Evolutionary conservation across 1,139 yeast genomes (phyloP).

Genomic region (Taphrina sp.): DNA sequence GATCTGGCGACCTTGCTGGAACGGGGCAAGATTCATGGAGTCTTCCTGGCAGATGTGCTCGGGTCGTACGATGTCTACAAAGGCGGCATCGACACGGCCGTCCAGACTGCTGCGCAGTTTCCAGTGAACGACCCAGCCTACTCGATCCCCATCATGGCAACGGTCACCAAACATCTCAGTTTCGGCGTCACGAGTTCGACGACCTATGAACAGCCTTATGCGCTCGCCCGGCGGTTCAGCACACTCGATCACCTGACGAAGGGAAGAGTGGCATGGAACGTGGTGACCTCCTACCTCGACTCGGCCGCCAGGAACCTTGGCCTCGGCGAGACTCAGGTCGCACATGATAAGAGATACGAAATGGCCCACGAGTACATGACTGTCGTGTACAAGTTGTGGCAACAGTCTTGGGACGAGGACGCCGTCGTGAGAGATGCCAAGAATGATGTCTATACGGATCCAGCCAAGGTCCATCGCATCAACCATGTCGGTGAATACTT

Average conservation of each 20-base stretch:
- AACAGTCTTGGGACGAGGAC: slow-evolving; percentile 50
- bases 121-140: slow-evolving; percentile 48
- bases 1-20: slow-evolving; percentile 51
- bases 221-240: slow-evolving; percentile 48
- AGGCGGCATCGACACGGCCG: slow-evolving; percentile 47
- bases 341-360: slow-evolving; percentile 48
- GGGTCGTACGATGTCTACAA: slow-evolving; percentile 51
- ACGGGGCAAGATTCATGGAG: slow-evolving; percentile 50
- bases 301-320: slow-evolving; percentile 46
- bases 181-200: slow-evolving; percentile 51
- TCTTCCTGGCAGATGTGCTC: slow-evolving; percentile 53
- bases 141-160: slow-evolving; percentile 48
- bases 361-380: slow-evolving; percentile 48
- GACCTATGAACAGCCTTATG: slow-evolving; percentile 49
- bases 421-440: slow-evolving; percentile 41
- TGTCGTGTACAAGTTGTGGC: slow-evolving; percentile 46
- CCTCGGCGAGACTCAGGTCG: slow-evolving; percentile 44
- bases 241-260: slow-evolving; percentile 48
- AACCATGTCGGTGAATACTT: slow-evolving; percentile 47
- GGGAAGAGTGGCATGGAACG: slow-evolving; percentile 51
- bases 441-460: slow-evolving; percentile 44
- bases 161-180: slow-evolving; percentile 46
- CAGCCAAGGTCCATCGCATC: slow-evolving; percentile 45
- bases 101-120: slow-evolving; percentile 46
- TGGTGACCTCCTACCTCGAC: slow-evolving; percentile 46